phyloP scores from a whole-genome alignment of 179 eudicot genomes.

The Patellifolia procumbens region DNA sequence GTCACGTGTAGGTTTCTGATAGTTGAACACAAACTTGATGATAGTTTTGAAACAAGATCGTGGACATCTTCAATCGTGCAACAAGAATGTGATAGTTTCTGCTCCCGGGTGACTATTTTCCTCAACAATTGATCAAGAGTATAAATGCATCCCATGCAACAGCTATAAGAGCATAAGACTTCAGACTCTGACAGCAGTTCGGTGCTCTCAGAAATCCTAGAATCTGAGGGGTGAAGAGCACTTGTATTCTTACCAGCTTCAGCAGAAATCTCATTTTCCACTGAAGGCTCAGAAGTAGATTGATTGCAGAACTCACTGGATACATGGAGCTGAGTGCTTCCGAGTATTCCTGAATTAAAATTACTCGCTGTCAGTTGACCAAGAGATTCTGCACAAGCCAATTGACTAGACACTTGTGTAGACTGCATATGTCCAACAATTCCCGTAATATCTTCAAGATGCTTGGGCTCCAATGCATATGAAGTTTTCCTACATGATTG shows the following conservation, averaged over 20 bases:
- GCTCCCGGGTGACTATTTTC: slow-evolving; percentile 42
- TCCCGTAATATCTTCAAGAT: slow-evolving; percentile 27
- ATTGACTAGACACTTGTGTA: slow-evolving; percentile 41
- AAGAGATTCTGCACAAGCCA: slow-evolving; percentile 24
- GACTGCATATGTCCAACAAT: slow-evolving; percentile 24
- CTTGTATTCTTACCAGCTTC: slow-evolving; percentile 17
- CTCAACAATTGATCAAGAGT: slow-evolving; percentile 44
- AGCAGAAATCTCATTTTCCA: slow-evolving; percentile 23
- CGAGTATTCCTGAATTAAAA: slow-evolving; percentile 25
- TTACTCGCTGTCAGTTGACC: slow-evolving; percentile 2
- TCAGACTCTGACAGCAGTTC: slow-evolving; percentile 29
- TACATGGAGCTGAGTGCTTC: slow-evolving; percentile 11
- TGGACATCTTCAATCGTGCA: slow-evolving; percentile 73
- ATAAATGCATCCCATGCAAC: slow-evolving; percentile 62
- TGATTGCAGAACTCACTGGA: slow-evolving; percentile 29
- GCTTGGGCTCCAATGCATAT: slow-evolving; percentile 19
- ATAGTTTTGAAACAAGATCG: slow-evolving; percentile 57
- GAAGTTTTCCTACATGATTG: slow-evolving; percentile 19
- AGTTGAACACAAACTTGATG: slow-evolving; percentile 55
- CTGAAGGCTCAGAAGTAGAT: slow-evolving; percentile 20
- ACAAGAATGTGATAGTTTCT: slow-evolving; percentile 39
- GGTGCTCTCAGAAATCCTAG: slow-evolving; percentile 21
- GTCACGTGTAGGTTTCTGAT: slow-evolving; percentile 43
- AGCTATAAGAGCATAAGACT: slow-evolving; percentile 54
- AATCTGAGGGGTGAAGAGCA: slow-evolving; percentile 24